Base-by-base conservation (phyloP, 306 rosid species). In the Mucuna pruriens region DNA sequence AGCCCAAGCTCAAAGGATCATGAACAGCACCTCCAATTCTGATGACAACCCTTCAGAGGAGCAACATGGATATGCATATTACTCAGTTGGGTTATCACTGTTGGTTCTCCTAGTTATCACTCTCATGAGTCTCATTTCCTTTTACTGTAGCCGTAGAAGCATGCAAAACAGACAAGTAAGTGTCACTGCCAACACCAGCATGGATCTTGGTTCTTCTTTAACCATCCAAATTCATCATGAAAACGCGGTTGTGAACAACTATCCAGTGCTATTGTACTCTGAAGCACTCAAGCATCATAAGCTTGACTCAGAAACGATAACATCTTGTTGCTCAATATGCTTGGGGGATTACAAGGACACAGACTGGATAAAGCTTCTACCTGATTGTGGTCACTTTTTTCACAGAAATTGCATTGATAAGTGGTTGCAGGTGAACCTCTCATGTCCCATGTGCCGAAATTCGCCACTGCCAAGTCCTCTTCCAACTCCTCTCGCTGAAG, bases 251-350 rank as follows among this genome's bases (percentile, higher is more conserved):
- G 10, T 83, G 9, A 64, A 13, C 3, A 66, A 38, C 9, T 87
- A 51, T 42, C 93, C 88, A 0, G 70, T 38, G 55, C 8, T 87
- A 0, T 38, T 63, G 23, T 82, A 75, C n/a, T 85, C 93, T 0
- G 54, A 90, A 46, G 78, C 58, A n/a, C n/a, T n/a, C 26, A 87
- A 82, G 71, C 51, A 33, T 20, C 80, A 72, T 1, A 61, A 61
- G 6, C 44, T 45, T 6, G 65, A 44, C 33, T 62, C 84, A 20
- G 62, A 67, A n/a, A 20, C 73, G 40, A 23, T 42, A 2, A 3
- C 78, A 16, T 23, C 76, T 1, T 46, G 60, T 64, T 90, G 93
- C 81, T 73, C 91, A 2, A 84, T 87, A 25, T 90, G 91, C 34
- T 84, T 90, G 86, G 78, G 51, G 9, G 93, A 90, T 74, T 87